Base-by-base conservation (phyloP, 768 basidiomycete genomes). In the Collybiopsis confluens region DNA sequence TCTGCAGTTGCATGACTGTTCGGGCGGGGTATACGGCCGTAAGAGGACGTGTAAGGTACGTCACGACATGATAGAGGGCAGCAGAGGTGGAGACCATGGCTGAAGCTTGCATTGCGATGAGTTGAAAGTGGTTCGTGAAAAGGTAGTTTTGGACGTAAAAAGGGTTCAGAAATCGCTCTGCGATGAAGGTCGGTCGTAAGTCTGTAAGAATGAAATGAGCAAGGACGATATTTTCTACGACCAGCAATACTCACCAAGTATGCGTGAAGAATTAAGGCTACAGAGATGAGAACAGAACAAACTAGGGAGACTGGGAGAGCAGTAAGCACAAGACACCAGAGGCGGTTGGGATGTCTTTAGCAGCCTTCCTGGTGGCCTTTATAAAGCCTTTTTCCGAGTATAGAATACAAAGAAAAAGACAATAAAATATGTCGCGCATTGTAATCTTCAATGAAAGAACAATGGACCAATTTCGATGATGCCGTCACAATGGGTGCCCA, bases 281-380 rank as follows among this genome's bases (percentile, higher is more conserved):
- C 13, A 33, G 30, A 33, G 30, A 33, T 13, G 30, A 33, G 30
- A 33, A 13, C 30, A 33, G 13, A 33, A 33, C 30, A 33, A 33
- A 33, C 30, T 33, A 13, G 13, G 30, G 30, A 6, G 30, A 33
- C 30, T 13, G 13, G 30, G 13, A 33, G 16, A 40, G 38, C 6
- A 40, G 38, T 20, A 40, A n/a, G 21, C 35, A 45, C 33, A 16
- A 48, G 46, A 48, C 47, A 48, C 47, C 36, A 45, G 47, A 48
- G 35, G 47, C 21, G 47, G 10, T 35, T 38, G 47, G 24, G 33
- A 48, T 48, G 47, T 20, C 33, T 23, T 48, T 36, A 20, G 3
- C 13, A 16, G 35, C 30, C 46, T 33, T 2, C n/a, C 20, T 16
- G 11, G 6, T 4, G 9, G 24, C 21, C 11, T 33, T 48, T 48